Base-by-base conservation (phyloP, 2,329 filamentous ascomycete species). In the Onygenales sp. region DNA sequence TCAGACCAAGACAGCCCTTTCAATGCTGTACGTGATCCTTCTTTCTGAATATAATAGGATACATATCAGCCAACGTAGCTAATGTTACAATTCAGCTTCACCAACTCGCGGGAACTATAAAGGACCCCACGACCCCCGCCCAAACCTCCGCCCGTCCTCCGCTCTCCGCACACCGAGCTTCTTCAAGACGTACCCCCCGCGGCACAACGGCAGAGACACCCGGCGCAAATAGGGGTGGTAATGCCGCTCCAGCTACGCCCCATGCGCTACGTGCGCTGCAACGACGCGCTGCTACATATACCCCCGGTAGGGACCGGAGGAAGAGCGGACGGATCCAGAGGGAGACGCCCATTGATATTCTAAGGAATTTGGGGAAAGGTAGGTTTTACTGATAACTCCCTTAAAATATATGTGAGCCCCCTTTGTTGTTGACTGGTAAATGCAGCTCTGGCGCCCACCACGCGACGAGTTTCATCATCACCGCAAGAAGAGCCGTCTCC, bases 261-360 rank as follows among this genome's bases (percentile, higher is more conserved):
- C 75, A 80, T 69, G 77, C 76, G 31, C 72, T 80, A 53, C 71
- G 76, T 42, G 78, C 78, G 8, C 67, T 79, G 32, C 74, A 79
- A 63, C 74, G 78, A 59, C 76, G 78, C 59, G 75, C 75, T 10
- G 74, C 73, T 4, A 53, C 54, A 17, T 74, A 74, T 57, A 79
- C 77, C 2, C 76, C 77, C 17, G 70, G 68, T 36, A 72, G 75
- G 10, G 70, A 77, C 58, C 70, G 74, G 45, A 65, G 77, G 52
- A 70, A 74, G 56, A 80, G 77, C 55, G 73, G 73, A 31, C 67
- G 76, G 36, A 58, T 75, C 52, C 73, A 77, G 59, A 66, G 77
- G 42, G 78, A 81, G 61, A 81, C 79, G 6, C 78, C 78, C 4
- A 74, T 80, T 58, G 77, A 80, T 60, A 72, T 78, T 31, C 62